Percentiles rank a stretch among this genome's conserved stretches.
phyloP scores from a whole-genome alignment of 2,329 filamentous ascomycete species.

The Penicillium sp. region DNA sequence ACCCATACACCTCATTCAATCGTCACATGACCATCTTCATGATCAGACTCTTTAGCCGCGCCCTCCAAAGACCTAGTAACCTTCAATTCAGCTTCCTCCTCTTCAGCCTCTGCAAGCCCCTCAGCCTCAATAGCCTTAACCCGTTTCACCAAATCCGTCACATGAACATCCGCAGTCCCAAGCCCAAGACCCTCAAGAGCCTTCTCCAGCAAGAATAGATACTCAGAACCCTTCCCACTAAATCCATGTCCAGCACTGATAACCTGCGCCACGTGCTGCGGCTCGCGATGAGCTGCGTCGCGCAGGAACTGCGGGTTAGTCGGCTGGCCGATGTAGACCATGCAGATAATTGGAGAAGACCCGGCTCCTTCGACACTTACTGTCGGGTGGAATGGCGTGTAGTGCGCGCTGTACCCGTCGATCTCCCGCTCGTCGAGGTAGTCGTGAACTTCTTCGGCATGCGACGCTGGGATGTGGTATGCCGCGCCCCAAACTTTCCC shows the following conservation, averaged over 20 bases:
- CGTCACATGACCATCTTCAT: slow-evolving; percentile 4
- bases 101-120: slow-evolving; percentile 29
- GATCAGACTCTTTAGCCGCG: slow-evolving; percentile 10
- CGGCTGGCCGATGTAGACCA: slow-evolving; percentile 94
- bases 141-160: slow-evolving; percentile 74
- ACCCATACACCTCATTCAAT: slow-evolving; percentile 18
- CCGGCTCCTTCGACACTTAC: not conserved
- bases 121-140: slow-evolving; percentile 62
- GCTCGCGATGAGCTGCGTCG: slow-evolving; percentile 60
- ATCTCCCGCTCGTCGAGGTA: slow-evolving; percentile 97
- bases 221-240: slow-evolving; percentile 87
- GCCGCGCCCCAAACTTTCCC: slow-evolving; percentile 83
- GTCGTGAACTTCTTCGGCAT: slow-evolving; percentile 75
- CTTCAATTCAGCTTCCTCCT: slow-evolving; percentile 31
- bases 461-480: slow-evolving; percentile 72
- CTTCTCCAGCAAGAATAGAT: slow-evolving; percentile 75
- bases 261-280: slow-evolving; percentile 72
- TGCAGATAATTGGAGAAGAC: slow-evolving; percentile 49
- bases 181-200: slow-evolving; percentile 70
- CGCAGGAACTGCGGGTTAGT: slow-evolving; percentile 84
- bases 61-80: slow-evolving; percentile 26
- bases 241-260: slow-evolving; percentile 75
- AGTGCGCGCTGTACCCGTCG: slow-evolving; percentile 93
- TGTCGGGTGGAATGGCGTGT: slow-evolving; percentile 68
- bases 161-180: slow-evolving; percentile 78